These are phyloP conservation scores for Talaromyces amestolkiae DNA, from an alignment of 2,329 filamentous ascomycete genomes.

Conservation along the genomic window DNA sequence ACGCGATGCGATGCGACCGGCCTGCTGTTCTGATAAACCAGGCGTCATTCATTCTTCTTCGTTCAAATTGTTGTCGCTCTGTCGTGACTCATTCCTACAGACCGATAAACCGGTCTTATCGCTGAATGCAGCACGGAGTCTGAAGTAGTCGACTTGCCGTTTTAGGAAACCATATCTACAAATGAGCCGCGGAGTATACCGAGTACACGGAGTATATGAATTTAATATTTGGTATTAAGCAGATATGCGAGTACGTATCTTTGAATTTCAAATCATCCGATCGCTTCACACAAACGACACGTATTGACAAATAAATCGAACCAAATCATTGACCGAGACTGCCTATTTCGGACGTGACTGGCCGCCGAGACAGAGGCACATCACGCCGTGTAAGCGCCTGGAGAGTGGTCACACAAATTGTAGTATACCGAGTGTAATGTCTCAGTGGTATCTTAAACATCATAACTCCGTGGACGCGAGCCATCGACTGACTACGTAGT, in stretches of 20 bases:
- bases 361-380: background rate
- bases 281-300: background rate
- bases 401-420: background rate
- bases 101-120: background rate
- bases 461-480: conserved; percentile 7
- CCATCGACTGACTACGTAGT: background rate
- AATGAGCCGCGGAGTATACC: background rate
- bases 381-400: conserved; percentile 5
- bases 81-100: background rate
- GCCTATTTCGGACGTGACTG: background rate
- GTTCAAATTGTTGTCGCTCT: background rate
- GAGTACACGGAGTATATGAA: background rate
- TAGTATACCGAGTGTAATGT: background rate
- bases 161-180: background rate
- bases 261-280: background rate
- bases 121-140: background rate
- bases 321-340: background rate
- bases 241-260: background rate
- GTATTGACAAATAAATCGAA: background rate
- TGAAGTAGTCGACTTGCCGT: background rate
- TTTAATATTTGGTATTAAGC: background rate
- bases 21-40: background rate
- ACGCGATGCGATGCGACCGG: background rate
- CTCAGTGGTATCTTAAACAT: background rate
- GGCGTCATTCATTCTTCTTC: background rate